phyloP scores from a whole-genome alignment of 352 stramenopile species.

The Halophytophthora polymorphica region DNA sequence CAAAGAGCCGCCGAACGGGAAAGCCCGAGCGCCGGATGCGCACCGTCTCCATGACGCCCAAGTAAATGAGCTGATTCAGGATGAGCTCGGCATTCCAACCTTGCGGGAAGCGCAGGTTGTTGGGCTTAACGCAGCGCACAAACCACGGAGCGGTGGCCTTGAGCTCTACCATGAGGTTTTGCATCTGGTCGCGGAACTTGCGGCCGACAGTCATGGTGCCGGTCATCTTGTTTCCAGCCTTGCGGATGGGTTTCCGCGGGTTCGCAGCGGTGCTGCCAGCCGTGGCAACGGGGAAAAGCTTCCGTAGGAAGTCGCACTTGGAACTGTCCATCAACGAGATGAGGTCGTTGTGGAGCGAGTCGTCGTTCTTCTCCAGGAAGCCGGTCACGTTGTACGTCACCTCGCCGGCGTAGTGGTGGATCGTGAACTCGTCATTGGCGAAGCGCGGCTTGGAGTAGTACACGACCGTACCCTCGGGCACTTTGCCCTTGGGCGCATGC shows the following conservation, averaged over 20 bases:
- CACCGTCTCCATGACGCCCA: slow-evolving; percentile 90
- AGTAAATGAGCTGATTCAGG: slow-evolving; percentile 87
- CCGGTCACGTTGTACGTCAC: slow-evolving; percentile 95
- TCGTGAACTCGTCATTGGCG: slow-evolving; percentile 93
- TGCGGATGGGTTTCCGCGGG: slow-evolving; percentile 65
- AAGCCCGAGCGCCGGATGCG: slow-evolving; percentile 87
- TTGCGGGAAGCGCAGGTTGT: slow-evolving; percentile 85
- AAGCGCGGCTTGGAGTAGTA: slow-evolving; percentile 88
- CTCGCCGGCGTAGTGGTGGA: slow-evolving; percentile 96
- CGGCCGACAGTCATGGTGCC: slow-evolving; percentile 88
- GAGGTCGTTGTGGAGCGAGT: slow-evolving; percentile 92
- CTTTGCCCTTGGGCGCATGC: slow-evolving; percentile 75
- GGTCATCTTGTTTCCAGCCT: slow-evolving; percentile 86
- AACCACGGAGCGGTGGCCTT: slow-evolving; percentile 85
- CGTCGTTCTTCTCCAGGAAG: slow-evolving; percentile 98
- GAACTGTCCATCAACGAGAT: slow-evolving; percentile 87
- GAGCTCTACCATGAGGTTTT: slow-evolving; percentile 82
- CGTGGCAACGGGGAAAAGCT: slow-evolving; percentile 61
- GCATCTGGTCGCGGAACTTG: slow-evolving; percentile 90
- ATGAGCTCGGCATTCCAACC: slow-evolving; percentile 87
- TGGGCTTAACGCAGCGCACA: slow-evolving; percentile 91
- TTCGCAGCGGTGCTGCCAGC: slow-evolving; percentile 36
- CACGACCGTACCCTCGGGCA: slow-evolving; percentile 65
- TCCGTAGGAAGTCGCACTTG: slow-evolving; percentile 73
- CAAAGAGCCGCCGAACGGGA: slow-evolving; percentile 81